phyloP scores from a whole-genome alignment of 352 stramenopile genomes.

The Pseudoperonospora humuli region DNA sequence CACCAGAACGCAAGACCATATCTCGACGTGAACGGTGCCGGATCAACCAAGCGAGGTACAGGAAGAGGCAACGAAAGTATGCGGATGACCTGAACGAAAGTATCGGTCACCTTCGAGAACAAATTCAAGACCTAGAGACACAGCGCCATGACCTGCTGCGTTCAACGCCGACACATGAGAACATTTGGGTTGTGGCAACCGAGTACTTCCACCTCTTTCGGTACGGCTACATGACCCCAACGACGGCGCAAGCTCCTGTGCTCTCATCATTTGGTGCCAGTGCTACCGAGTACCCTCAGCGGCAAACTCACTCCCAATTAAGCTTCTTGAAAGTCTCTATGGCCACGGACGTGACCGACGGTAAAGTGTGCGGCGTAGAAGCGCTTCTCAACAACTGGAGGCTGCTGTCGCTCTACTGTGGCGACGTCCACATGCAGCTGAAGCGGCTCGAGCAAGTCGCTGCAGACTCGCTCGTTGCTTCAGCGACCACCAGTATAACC shows the following conservation, averaged over 20 bases:
- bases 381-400: slow-evolving; percentile 10
- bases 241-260: neutral
- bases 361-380: neutral
- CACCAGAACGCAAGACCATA: neutral
- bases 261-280: neutral
- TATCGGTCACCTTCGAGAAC: neutral
- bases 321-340: slow-evolving; percentile 2
- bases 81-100: neutral
- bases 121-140: slow-evolving; percentile 3
- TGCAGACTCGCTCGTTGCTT: slow-evolving; percentile 2
- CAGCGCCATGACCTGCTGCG: slow-evolving; percentile 1
- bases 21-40: slow-evolving; percentile 4
- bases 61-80: slow-evolving; percentile 1
- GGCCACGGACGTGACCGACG: slow-evolving; percentile 7
- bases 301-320: neutral
- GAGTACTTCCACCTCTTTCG: slow-evolving; percentile 12
- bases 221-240: slow-evolving; percentile 1
- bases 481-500: neutral
- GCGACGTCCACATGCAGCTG: slow-evolving; percentile 2
- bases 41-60: slow-evolving; percentile 9
- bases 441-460: neutral
- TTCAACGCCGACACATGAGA: slow-evolving; percentile 1
- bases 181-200: slow-evolving; percentile 5
- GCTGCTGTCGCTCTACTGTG: slow-evolving; percentile 7
- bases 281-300: neutral